phyloP scores from a whole-genome alignment of 1,139 yeast species.

The Pneumocystis wakefieldiae region DNA sequence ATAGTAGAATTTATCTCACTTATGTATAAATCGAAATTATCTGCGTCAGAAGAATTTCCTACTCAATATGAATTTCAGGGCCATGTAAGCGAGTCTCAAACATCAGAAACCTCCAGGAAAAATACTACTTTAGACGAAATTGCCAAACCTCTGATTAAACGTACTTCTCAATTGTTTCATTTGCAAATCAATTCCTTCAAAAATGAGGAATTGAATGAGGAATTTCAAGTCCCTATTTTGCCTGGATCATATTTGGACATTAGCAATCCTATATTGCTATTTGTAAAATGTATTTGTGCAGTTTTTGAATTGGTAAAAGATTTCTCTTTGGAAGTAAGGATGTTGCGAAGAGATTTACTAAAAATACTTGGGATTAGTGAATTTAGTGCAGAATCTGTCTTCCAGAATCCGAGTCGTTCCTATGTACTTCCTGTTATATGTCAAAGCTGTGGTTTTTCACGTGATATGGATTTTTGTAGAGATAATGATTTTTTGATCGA shows the following conservation, averaged over 20 bases:
- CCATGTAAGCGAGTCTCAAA: slow-evolving; percentile 27
- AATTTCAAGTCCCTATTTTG: slow-evolving; percentile 54
- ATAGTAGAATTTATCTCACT: slow-evolving; percentile 59
- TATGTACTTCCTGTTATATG: slow-evolving; percentile 42
- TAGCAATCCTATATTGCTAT: slow-evolving; percentile 61
- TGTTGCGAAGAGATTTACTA: slow-evolving; percentile 60
- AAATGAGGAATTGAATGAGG: slow-evolving; percentile 47
- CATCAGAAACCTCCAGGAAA: slow-evolving; percentile 21
- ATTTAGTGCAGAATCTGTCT: slow-evolving; percentile 64
- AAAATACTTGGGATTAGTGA: slow-evolving; percentile 66
- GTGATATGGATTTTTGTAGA: slow-evolving; percentile 72
- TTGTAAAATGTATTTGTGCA: slow-evolving; percentile 63
- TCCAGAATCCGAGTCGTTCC: slow-evolving; percentile 41
- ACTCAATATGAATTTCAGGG: slow-evolving; percentile 26
- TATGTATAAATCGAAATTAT: slow-evolving; percentile 41
- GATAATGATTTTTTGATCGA: slow-evolving; percentile 29
- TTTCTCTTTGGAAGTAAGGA: slow-evolving; percentile 55
- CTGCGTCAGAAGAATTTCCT: slow-evolving; percentile 5
- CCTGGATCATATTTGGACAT: slow-evolving; percentile 54
- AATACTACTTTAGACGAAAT: slow-evolving; percentile 26
- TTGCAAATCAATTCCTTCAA: slow-evolving; percentile 61
- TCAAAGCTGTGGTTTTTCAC: slow-evolving; percentile 57
- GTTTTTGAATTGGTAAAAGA: slow-evolving; percentile 52
- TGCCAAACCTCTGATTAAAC: slow-evolving; percentile 47
- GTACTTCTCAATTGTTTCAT: slow-evolving; percentile 49